Evolutionary conservation across 1,139 yeast genomes (phyloP), one percentile per base, ranked within the genome.

Genomic region (Eremothecium sinecaudum): DNA sequence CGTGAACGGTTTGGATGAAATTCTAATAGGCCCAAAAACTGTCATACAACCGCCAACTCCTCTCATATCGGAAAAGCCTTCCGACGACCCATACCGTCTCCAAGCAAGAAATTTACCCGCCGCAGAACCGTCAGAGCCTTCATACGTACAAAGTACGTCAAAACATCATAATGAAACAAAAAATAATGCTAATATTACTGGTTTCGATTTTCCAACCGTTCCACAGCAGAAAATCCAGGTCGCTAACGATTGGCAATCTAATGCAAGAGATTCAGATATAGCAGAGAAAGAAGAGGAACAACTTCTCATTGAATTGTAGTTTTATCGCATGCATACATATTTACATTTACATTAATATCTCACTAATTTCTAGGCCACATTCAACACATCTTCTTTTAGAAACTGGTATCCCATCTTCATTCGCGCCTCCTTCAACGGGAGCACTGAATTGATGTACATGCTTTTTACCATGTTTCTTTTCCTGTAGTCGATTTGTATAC

Each of bases 301-400:
- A 22, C 36, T 55, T 22, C 39, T 61, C 27, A 53, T 61, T 31
- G 66, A 61, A 28, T 42, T 61, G 16, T 23, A 27, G 14, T 10
- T 7, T 19, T 19, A 8, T 10, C 10, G 21, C 10, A 19, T 10
- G 21, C 10, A 8, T 10, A 19, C 21, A 8, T 10, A 28, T 12
- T 9, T 12, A 9, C 5, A 10, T 8, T 15, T 42, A 36, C 14
- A 36, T 12, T 9, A 60, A 45, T 18, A 75, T 54, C 54, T 87
- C 96, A 50, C 82, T 92, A 0, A 80, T 73, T 47, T 81, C 90
- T 50, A 86, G 68, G 0, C 96, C 97, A 61, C 98, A 90, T 21
- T 71, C 79, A 2, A 69, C 63, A 50, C 97, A 90, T 39, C 90
- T 58, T 43, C 83, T 64, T 41, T 65, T 69, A 14, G 71, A 66